A percentile compares a stretch with the other conserved stretches of the same genome.
Conservation (phyloP, 306 rosid species). For the Crotalaria pallida region DNA sequence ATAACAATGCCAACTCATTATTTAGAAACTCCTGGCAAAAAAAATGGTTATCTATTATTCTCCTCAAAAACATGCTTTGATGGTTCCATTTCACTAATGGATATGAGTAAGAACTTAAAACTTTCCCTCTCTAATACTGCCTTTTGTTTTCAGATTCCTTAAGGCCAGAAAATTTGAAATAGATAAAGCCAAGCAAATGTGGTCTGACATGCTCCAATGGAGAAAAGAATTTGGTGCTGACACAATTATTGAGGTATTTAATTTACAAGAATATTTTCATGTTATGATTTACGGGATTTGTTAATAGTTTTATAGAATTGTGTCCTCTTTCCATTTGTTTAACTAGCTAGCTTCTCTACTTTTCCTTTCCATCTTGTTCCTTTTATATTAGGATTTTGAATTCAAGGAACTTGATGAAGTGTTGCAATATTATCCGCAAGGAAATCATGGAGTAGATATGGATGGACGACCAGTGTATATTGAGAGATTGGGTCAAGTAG, state of each 20-base stretch:
- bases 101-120: not conserved
- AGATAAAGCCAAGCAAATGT: conserved; percentile 87
- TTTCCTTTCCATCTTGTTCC: not conserved
- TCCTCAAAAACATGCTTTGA: not conserved
- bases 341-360: not conserved
- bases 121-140: not conserved
- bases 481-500: conserved; percentile 79
- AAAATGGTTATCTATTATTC: not conserved
- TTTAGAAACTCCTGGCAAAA: not conserved
- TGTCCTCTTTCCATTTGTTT: not conserved
- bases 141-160: conserved; percentile 47
- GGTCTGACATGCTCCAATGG: conserved; percentile 90
- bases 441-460: conserved; percentile 87
- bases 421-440: conserved; percentile 77
- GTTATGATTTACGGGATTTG: not conserved
- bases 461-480: conserved; percentile 88
- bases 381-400: conserved; percentile 57
- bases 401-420: conserved; percentile 74
- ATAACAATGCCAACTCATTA: not conserved
- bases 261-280: not conserved
- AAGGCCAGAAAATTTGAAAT: conserved; percentile 83
- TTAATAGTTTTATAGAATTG: not conserved
- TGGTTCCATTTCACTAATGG: not conserved
- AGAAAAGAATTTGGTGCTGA: conserved; percentile 84
- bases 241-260: conserved; percentile 58